A percentile compares a stretch with the other conserved stretches of the same genome.
phyloP scores from a whole-genome alignment of 176 grass and related monocot species.

The Musa acuminata region DNA sequence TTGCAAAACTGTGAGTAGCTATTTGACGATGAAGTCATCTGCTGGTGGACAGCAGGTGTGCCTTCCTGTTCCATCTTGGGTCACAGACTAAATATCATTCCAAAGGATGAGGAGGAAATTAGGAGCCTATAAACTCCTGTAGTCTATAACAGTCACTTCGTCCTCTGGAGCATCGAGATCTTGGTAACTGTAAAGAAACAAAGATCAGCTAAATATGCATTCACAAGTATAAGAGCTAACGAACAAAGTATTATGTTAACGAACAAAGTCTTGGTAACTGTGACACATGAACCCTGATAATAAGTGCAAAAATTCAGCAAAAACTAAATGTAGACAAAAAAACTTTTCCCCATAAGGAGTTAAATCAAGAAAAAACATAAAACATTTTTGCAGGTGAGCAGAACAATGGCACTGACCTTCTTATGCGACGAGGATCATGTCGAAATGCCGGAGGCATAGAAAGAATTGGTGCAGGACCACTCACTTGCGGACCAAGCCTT shows the following conservation, averaged over 20 bases:
- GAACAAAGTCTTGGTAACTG: too few species aligned
- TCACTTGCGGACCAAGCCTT: constrained; percentile 51
- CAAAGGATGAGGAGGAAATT: not conserved
- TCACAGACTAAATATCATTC: not conserved
- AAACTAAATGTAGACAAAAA: too few species aligned
- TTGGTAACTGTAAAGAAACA: constrained; percentile 49
- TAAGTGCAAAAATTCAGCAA: too few species aligned
- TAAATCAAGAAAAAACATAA: not conserved
- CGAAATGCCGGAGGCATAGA: constrained; percentile 73
- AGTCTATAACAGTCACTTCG: constrained; percentile 97
- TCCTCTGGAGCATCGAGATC: constrained; percentile 98
- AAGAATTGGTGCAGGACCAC: constrained; percentile 50
- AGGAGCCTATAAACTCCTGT: constrained; percentile 77
- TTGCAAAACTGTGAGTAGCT: not conserved
- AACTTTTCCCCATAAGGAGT: too few species aligned
- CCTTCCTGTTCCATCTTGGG: not conserved
- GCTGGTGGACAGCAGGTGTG: not conserved
- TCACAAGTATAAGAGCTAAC: not conserved
- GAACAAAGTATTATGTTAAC: too few species aligned
- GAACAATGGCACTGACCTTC: constrained; percentile 43
- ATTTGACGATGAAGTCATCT: not conserved
- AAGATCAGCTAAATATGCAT: not conserved
- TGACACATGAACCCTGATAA: not conserved
- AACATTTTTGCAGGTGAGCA: not conserved
- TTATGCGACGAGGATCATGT: constrained; percentile 80